Base-by-base conservation (phyloP, 805 yeast species). In the Saccharomycopsis lassenensis region DNA sequence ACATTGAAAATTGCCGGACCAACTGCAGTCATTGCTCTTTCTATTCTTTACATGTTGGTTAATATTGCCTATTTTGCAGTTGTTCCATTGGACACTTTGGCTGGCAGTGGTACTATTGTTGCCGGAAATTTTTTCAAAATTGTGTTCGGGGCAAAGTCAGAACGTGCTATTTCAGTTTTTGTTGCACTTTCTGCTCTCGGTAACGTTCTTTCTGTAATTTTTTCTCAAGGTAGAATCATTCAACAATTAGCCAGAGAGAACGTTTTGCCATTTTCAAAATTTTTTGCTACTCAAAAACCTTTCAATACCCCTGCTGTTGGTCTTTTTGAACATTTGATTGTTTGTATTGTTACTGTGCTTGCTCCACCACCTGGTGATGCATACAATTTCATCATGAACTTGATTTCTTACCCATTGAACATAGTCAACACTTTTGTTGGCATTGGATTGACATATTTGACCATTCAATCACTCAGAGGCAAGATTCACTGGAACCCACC, bases 361-460 rank as follows among this genome's bases (percentile, higher is more conserved):
- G 91, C 89, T 3, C 83, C 84, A 28, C 89, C 91, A 14, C 82
- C 87, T 18, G 93, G 91, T 39, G 93, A 82, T 52, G 93, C 93
- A 32, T 83, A 81, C 61, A 78, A 80, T 56, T 79, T 84, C 54
- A 73, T 83, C 47, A 55, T 80, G 56, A 82, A 84, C 57, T 65
- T 84, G 61, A 77, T 81, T 48, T 75, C 89, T 2, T 83, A 83
- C 55, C 89, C 94, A 33, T 69, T 77, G 60, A 78, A 83, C 51
- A 77, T 83, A 34, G 78, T 83, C 49, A 78, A 82, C 54, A 61
- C 76, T 21, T 62, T 65, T 29, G 74, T 83, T 26, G 75, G 80
- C 12, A 49, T 67, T 35, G 94, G 82, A 14, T 60, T 77, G 47
- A 53, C 82, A 33, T 69, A 65, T 52, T 56, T 80, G 33, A 70